Percentiles rank a stretch among this genome's conserved stretches.
Evolutionary conservation across 2,329 filamentous ascomycete species (phyloP).

Genomic region (Sordariomycetes sp.): DNA sequence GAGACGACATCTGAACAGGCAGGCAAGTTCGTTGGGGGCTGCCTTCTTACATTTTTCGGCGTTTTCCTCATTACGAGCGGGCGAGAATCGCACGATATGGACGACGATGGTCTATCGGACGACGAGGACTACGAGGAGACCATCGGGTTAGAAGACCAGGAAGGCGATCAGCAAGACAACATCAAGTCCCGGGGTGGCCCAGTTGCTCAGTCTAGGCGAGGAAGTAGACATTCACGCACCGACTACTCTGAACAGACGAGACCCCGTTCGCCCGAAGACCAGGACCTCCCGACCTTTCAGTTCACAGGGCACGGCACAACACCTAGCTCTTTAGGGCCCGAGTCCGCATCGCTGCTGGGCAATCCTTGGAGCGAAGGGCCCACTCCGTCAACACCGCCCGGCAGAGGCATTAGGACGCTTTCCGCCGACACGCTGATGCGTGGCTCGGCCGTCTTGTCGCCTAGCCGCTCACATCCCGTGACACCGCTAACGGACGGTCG

Average conservation of each 20-base stretch:
- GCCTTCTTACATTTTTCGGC: conserved; percentile 84
- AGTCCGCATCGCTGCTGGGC: conserved; percentile 28
- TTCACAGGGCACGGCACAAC: conserved; percentile 14
- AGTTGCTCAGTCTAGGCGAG: conserved; percentile 31
- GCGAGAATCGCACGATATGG: conserved; percentile 52
- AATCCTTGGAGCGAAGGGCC: conserved; percentile 30
- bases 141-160: conserved; percentile 49
- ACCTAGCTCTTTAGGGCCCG: conserved; percentile 20
- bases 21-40: conserved; percentile 81
- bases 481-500: conserved; percentile 21
- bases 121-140: conserved; percentile 54
- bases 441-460: conserved; percentile 11
- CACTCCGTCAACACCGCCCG: conserved; percentile 14
- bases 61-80: conserved; percentile 97
- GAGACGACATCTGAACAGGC: conserved; percentile 65
- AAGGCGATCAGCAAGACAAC: conserved; percentile 11
- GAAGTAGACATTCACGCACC: conserved; percentile 36
- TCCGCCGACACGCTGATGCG: conserved; percentile 26
- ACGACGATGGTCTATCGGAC: conserved; percentile 42
- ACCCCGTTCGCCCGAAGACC: conserved; percentile 22
- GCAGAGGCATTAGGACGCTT: conserved; percentile 24
- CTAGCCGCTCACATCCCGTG: conserved; percentile 17
- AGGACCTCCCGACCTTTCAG: no score
- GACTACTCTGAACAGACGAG: conserved; percentile 32
- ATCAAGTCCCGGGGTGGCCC: conserved; percentile 15